Evolutionary conservation across 441 rosid genomes (phyloP).

Genomic region (Adansonia madagascariensis): DNA sequence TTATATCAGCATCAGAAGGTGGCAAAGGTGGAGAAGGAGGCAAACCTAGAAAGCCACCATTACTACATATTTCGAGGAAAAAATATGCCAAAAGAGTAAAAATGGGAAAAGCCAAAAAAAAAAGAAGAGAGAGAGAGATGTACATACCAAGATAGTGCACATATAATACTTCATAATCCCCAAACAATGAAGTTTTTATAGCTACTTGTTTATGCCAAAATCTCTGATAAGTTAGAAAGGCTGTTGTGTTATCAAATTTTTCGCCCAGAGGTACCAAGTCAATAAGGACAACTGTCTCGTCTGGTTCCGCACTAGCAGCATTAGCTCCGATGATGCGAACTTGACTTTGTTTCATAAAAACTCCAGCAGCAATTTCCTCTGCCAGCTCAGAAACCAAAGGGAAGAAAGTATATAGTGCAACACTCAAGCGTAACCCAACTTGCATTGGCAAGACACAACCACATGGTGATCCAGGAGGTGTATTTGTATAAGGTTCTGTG

Average conservation of each 20-base stretch:
- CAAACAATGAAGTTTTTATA: constrained; percentile 65
- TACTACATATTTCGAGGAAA: constrained; percentile 18
- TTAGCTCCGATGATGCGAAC: constrained; percentile 94
- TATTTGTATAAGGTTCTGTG: constrained; percentile 80
- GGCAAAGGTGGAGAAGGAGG: constrained; percentile 88
- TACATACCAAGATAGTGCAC: constrained; percentile 76
- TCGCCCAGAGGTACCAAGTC: constrained; percentile 88
- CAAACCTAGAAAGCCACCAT: constrained; percentile 54
- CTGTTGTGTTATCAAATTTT: constrained; percentile 75
- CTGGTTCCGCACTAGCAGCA: constrained; percentile 83
- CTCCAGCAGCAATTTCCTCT: constrained; percentile 74
- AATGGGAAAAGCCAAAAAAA: neutral
- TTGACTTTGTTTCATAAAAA: constrained; percentile 94
- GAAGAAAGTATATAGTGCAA: constrained; percentile 88
- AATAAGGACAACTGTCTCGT: constrained; percentile 72
- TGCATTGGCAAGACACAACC: constrained; percentile 94
- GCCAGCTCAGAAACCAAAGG: constrained; percentile 93
- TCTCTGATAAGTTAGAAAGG: constrained; percentile 75
- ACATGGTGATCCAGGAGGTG: constrained; percentile 96
- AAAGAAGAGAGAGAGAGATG: neutral
- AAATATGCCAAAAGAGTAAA: neutral
- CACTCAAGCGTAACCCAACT: constrained; percentile 76
- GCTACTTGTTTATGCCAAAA: constrained; percentile 80
- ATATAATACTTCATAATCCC: constrained; percentile 77
- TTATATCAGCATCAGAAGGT: constrained; percentile 52